Conservation (phyloP, 2,329 filamentous ascomycete genomes). For the Taxawa tesnikishii region DNA sequence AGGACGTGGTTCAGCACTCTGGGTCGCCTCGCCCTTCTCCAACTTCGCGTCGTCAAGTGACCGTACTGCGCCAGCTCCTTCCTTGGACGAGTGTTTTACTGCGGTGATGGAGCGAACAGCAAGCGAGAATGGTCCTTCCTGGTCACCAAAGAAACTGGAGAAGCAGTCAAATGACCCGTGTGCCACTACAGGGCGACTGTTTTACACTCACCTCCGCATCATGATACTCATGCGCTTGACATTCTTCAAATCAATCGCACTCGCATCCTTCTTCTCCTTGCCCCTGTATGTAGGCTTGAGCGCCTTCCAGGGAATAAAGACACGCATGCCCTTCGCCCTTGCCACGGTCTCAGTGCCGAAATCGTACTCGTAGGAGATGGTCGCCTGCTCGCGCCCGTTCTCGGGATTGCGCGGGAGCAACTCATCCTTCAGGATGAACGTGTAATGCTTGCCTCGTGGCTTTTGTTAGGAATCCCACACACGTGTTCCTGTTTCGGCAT, state of each 20-base stretch:
- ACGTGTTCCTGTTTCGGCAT: neutral
- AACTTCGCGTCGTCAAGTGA: neutral
- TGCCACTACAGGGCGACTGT: too few relatives aligned
- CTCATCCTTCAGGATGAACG: conserved; percentile 62
- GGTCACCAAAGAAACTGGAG: conserved; percentile 59
- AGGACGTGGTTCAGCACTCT: too few relatives aligned
- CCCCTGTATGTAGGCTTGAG: conserved; percentile 67
- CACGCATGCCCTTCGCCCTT: conserved; percentile 11
- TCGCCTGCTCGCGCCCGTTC: conserved; percentile 59
- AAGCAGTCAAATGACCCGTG: too few relatives aligned
- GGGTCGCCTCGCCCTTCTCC: neutral
- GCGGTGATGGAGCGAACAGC: conserved; percentile 44
- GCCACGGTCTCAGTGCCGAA: conserved; percentile 39
- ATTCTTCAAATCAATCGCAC: conserved; percentile 43
- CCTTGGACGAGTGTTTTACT: neutral
- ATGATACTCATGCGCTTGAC: conserved; percentile 63
- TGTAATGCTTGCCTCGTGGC: conserved; percentile 47
- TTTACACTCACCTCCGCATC: conserved; percentile 62
- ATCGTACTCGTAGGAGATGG: conserved; percentile 62
- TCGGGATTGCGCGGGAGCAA: conserved; percentile 42
- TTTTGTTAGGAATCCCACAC: neutral
- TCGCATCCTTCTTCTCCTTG: conserved; percentile 46
- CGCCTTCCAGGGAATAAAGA: conserved; percentile 51
- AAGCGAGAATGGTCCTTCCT: conserved; percentile 56
- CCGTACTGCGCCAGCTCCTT: neutral